These are phyloP conservation scores for Capronia americana DNA, from an alignment of 2,329 filamentous ascomycete genomes.

Conservation along the genomic window DNA sequence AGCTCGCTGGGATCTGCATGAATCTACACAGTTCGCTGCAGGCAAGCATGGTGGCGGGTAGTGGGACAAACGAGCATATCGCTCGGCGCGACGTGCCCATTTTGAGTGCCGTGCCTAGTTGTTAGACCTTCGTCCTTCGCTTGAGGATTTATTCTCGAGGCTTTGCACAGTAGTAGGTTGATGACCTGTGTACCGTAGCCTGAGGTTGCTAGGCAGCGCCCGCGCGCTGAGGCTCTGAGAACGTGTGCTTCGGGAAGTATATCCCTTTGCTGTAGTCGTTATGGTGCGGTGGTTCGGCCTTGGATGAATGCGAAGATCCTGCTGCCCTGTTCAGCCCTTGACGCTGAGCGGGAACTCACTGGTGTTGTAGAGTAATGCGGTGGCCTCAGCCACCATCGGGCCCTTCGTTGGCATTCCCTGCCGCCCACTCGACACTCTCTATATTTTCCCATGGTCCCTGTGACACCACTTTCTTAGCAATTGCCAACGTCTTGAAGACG, in stretches of 20 bases:
- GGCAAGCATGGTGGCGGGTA: background rate
- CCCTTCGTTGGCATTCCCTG: slow-evolving; percentile 49
- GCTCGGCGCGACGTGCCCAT: background rate
- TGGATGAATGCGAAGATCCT: background rate
- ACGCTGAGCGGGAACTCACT: slow-evolving; percentile 12
- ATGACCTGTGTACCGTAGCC: background rate
- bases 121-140: background rate
- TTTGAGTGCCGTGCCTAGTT: too few species aligned
- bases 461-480: slow-evolving; percentile 39
- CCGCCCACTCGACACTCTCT: slow-evolving; percentile 63
- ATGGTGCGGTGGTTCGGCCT: background rate
- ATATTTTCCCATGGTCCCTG: slow-evolving; percentile 55
- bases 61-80: background rate
- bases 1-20: background rate
- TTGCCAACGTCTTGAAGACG: slow-evolving; percentile 61
- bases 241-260: background rate
- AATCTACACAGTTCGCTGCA: background rate
- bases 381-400: slow-evolving; percentile 53
- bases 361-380: background rate
- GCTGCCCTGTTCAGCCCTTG: slow-evolving; percentile 17
- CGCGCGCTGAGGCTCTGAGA: background rate
- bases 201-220: background rate
- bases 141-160: background rate
- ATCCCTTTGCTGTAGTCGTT: background rate
- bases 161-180: background rate